A percentile compares a stretch with the other conserved stretches of the same genome.
Conservation (phyloP, 2,329 filamentous ascomycete genomes). For the Alternaria gaisen region DNA sequence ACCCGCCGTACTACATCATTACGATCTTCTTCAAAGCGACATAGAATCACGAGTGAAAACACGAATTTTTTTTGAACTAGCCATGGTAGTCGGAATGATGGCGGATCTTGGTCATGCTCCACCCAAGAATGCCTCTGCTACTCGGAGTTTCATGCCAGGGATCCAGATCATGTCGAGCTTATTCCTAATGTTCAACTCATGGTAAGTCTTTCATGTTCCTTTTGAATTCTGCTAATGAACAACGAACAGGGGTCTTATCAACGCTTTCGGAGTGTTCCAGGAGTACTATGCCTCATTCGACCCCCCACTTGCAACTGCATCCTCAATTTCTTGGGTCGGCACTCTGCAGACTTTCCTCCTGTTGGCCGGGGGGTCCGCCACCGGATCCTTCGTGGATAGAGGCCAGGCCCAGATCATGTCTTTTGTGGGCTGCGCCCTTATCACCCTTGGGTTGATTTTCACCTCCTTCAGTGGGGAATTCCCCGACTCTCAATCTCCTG, state of each 20-base stretch:
- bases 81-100: neutral
- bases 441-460: constrained; percentile 58
- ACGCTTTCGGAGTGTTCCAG: constrained; percentile 40
- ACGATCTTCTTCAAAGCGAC: no score
- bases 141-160: constrained; percentile 4
- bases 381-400: constrained; percentile 23
- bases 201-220: constrained; percentile 6
- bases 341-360: constrained; percentile 43
- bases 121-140: neutral
- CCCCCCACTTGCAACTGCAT: constrained; percentile 32
- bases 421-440: constrained; percentile 48
- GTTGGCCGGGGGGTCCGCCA: constrained; percentile 21
- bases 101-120: neutral
- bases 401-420: constrained; percentile 19
- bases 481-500: constrained; percentile 6
- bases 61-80: neutral
- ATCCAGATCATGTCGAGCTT: constrained; percentile 20
- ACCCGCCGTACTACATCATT: no score
- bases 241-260: constrained; percentile 21
- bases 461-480: constrained; percentile 57
- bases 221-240: neutral
- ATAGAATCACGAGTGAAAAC: neutral
- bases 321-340: constrained; percentile 60
- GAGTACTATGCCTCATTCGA: constrained; percentile 35
- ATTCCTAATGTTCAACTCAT: constrained; percentile 28